A percentile compares a stretch with the other conserved stretches of the same genome.
Conservation (phyloP, 176 grass and related monocot genomes). For the Guadua angustifolia region DNA sequence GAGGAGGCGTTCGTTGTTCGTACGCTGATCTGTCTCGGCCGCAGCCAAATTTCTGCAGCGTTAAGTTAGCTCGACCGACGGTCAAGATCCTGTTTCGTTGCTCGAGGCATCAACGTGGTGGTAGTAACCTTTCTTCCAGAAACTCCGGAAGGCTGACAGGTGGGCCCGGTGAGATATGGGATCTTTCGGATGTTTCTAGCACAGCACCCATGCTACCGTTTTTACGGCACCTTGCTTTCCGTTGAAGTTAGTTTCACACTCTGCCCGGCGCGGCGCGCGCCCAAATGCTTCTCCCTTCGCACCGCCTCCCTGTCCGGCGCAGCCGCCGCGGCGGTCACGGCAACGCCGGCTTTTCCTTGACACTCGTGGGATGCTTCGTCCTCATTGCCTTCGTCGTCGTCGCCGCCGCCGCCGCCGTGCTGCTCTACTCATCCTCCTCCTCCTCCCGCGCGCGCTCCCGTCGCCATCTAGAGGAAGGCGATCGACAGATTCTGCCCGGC, state of each 20-base stretch:
- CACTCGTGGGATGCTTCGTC: constrained; percentile 27
- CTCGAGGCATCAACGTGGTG: too few relatives aligned
- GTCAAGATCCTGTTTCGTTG: too few relatives aligned
- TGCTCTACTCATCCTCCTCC: not conserved
- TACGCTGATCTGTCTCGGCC: too few relatives aligned
- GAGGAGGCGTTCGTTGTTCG: too few relatives aligned
- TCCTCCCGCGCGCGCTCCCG: not conserved
- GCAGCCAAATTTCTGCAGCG: too few relatives aligned
- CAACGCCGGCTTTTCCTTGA: not conserved
- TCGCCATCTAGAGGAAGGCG: not conserved
- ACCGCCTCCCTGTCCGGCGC: not conserved
- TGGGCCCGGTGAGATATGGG: too few relatives aligned
- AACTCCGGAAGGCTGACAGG: too few relatives aligned
- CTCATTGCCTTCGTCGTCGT: constrained; percentile 37
- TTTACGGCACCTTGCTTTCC: constrained; percentile 1
- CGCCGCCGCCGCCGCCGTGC: not conserved
- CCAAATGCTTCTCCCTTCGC: not conserved
- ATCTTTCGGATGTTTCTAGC: too few relatives aligned
- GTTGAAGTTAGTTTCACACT: not conserved
- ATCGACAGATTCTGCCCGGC: not conserved
- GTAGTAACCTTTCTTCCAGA: too few relatives aligned
- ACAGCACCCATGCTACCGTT: not conserved
- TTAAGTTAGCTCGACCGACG: too few relatives aligned
- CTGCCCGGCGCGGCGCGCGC: not conserved
- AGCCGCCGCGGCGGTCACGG: not conserved